Evolutionary conservation across 805 yeast species (phyloP), one percentile per base, ranked within the genome.

Genomic region (Schizosaccharomyces octosporus): DNA sequence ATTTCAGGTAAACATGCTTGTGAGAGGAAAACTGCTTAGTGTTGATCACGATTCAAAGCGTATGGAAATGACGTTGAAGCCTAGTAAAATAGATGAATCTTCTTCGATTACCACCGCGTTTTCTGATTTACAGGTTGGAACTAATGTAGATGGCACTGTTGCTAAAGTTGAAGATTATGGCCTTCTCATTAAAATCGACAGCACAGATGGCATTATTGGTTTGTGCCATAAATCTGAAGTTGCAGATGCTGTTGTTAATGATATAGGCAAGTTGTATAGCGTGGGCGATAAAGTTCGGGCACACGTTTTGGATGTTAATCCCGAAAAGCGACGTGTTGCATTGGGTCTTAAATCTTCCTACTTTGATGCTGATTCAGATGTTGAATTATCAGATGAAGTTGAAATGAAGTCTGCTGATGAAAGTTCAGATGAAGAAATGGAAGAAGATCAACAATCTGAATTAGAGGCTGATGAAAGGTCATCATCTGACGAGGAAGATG

Each of bases 281-380:
- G 86, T 81, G 67, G 97, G 97, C 65, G 97, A 90, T 69, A 78
- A 84, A 64, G 97, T 90, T 55, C 87, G 87, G 73, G 95, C 87
- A 43, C 84, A 84, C 73, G 76, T 90, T 48, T 74, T 89, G 66
- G 78, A 75, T 39, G 75, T 83, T 41, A 82, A 85, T 67, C 62
- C 66, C 1, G 80, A 75, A 11, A 87, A 84, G 75, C 83, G 82
- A 64, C 89, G 85, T 69, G 69, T 90, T 24, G 82, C 95, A 0
- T 77, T 90, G 64, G 96, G 97, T 65, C 83, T 90, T 89, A 90
- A 88, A 74, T 97, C 97, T 2, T 85, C 95, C 2, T 87, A 84
- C 72, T 93, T 90, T 70, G 70, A 69, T 36, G 72, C 69, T 5
- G 71, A 66, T 17, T 74, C 66, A n/a, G 75, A 68, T 24, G 71